Conservation (phyloP, 331 rosid genomes). For the Spiraea crenata region DNA sequence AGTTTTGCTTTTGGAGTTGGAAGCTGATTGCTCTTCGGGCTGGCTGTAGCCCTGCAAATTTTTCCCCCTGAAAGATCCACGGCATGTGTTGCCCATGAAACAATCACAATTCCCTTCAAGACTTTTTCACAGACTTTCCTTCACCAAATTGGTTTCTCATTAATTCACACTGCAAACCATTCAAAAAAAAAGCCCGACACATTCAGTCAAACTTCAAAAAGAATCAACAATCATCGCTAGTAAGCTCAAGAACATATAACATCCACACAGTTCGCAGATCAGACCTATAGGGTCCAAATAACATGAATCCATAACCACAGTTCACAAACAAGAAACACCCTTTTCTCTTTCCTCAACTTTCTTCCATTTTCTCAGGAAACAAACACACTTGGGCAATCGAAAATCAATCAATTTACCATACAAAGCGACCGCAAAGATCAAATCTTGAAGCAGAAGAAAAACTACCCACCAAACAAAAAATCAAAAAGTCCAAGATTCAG, state of each 20-base stretch:
- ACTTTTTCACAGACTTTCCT: constrained; percentile 36
- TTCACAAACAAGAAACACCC: neutral
- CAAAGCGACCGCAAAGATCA: constrained; percentile 3
- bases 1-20: constrained; percentile 42
- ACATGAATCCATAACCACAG: neutral
- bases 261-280: constrained; percentile 17
- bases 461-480: constrained; percentile 3
- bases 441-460: constrained; percentile 16
- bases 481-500: neutral
- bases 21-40: constrained; percentile 57
- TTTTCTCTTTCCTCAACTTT: neutral
- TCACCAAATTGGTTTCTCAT: constrained; percentile 54
- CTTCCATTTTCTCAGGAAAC: neutral
- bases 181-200: neutral
- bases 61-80: constrained; percentile 94
- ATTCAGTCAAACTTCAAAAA: constrained; percentile 1
- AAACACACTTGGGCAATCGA: constrained; percentile 3
- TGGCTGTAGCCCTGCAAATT: constrained; percentile 61
- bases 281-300: constrained; percentile 8
- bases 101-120: constrained; percentile 35
- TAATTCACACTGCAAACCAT: constrained; percentile 24
- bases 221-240: neutral
- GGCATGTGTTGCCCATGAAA: constrained; percentile 99
- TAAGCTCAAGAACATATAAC: constrained; percentile 1
- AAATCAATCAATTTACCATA: constrained; percentile 7